Evolutionary conservation across 2,329 filamentous ascomycete genomes (phyloP), one percentile per base, ranked within the genome.

Genomic region (Xylaria multiplex): DNA sequence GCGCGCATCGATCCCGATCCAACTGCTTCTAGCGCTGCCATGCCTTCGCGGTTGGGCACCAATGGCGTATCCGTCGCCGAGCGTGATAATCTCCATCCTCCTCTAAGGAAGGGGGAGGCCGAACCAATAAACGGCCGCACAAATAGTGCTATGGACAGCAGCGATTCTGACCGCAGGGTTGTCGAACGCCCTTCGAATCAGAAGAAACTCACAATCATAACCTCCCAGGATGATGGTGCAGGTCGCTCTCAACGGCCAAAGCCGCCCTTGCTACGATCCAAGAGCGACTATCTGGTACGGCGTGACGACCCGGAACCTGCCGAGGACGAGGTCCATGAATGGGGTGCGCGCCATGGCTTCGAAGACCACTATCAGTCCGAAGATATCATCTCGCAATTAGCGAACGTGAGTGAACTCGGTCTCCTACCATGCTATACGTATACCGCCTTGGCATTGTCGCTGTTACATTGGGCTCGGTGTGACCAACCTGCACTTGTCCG

Each of bases 291-390:
- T 71, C 80, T 78, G 32, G 77, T 81, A 49, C 81, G 81, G 30
- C 76, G 73, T 61, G 76, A 79, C 43, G 79, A 81, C 27, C 76
- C 77, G 48, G 81, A 83, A 48, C 75, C 78, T 56, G 72, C 76
- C 32, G 82, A 84, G 14, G 82, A 84, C 3, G 83, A 84, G 48
- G 77, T 83, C 37, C 79, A 80, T 49, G 82, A 84, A 70, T 86
- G 84, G 83, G 86, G 86, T 7, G 85, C 85, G 78, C 88, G 94
- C 55, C 94, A 97, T 81, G 94, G 94, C 54, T 97, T 96, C 82
- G 93, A 97, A 76, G 91, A 94, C 72, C 93, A 97, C 78, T 93
- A 97, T 77, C 91, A 93, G 76, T 96, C 92, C 5, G 92, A 93
- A 72, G 93, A 97, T 76, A 94, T 96, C 74, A 91, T 96, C 73